Evolutionary conservation across 495 filamentous ascomycete genomes (phyloP), one percentile per base, ranked within the genome.

Genomic region (Lasiosphaeria hispida): DNA sequence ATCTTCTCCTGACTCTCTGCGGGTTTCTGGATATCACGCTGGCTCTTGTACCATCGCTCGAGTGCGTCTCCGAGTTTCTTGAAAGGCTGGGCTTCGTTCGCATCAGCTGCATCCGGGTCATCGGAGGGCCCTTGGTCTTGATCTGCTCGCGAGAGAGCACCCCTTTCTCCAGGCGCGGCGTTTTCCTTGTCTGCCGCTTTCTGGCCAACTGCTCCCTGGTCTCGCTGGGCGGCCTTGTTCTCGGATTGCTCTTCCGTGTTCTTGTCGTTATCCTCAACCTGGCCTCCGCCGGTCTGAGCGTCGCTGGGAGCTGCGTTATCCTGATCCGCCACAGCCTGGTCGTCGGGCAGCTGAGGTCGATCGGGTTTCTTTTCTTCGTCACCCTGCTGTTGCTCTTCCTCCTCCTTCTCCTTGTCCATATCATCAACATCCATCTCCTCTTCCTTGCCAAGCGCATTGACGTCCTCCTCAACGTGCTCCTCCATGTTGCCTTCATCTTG

Each of bases 31-130:
- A 99, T 96, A 55, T 95, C 84, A 30, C 82, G 79, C 61, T 92
- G 89, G 60, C 85, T 86, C 40, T 87, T 84, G 70, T 97, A 90
- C 92, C 92, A 99, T 60, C 86, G 79, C 63, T 97, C 92, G n/a
- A 99, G 79, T 17, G 88, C 86, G 75, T 97, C 90, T 1, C 95
- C 95, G 54, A 99, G 80, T 59, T 94, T 93, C 75, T 93, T 91
- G 78, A 96, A 96, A 2, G 91, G 85, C 52, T 87, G 78, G 17
- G 69, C 65, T n/a, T 76, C 74, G 10, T 74, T 61, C 34, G 69
- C 69, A 51, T 78, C 77, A 45, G 73, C 69, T 15, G 71, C 65
- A 41, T 84, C 71, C 15, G 77, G 66, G 3, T 72, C 63, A 9
- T 79, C 73, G 10, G 72, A 69, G 36, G 79, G 67, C n/a, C 74